Conservation (phyloP, 345 rosid species). For the Gynandropsis gynandra region DNA sequence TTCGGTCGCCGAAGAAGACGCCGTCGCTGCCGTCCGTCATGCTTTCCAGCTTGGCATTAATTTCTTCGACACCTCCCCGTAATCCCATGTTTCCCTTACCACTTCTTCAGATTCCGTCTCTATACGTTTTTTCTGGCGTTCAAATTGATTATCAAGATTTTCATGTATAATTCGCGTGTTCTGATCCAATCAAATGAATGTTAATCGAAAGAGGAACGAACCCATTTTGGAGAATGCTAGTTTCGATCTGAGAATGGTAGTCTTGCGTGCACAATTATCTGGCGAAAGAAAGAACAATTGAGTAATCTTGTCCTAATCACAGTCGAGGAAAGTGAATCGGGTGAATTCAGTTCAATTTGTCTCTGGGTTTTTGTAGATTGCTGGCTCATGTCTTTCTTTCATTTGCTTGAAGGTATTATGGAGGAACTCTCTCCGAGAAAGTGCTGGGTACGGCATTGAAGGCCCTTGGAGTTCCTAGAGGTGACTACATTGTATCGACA, state of each 20-base stretch:
- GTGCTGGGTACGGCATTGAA: conserved; percentile 82
- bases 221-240: too few relatives aligned
- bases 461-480: conserved; percentile 65
- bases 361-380: neutral
- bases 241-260: too few relatives aligned
- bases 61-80: conserved; percentile 99
- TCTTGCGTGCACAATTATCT: too few relatives aligned
- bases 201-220: too few relatives aligned
- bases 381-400: conserved; percentile 1
- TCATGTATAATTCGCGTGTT: too few relatives aligned
- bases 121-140: neutral
- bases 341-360: neutral
- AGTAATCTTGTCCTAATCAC: too few relatives aligned
- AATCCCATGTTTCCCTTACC: conserved; percentile 16
- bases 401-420: conserved; percentile 52
- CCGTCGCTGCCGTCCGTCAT: conserved; percentile 64
- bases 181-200: too few relatives aligned
- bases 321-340: too few relatives aligned
- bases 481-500: conserved; percentile 72
- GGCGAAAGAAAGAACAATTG: too few relatives aligned
- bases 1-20: conserved; percentile 71
- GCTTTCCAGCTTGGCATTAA: conserved; percentile 85
- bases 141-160: too few relatives aligned
- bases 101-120: neutral
- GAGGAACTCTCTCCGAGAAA: conserved; percentile 84